Evolutionary conservation across 805 yeast genomes (phyloP).

Genomic region (Maudiozyma pseudohumilis): DNA sequence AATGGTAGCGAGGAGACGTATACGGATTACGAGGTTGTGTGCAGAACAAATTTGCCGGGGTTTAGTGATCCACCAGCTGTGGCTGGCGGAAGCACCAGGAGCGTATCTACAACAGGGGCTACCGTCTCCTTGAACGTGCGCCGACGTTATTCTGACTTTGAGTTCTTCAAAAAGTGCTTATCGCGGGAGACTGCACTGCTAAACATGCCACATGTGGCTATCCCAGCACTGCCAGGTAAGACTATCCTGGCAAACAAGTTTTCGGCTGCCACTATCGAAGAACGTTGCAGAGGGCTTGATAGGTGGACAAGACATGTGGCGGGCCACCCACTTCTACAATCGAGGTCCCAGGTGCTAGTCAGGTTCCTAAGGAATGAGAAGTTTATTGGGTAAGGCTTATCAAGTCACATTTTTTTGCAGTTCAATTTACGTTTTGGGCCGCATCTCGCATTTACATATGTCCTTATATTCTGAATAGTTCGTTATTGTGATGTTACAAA

Average conservation of each 20-base stretch:
- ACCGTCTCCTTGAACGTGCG: constrained; percentile 58
- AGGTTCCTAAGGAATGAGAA: constrained; percentile 80
- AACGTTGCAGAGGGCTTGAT: constrained; percentile 74
- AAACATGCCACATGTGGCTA: constrained; percentile 47
- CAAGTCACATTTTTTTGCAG: too few species aligned
- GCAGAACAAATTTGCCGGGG: constrained; percentile 86
- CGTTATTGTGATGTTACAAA: too few species aligned
- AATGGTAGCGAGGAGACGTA: constrained; percentile 34
- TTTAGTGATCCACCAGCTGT: constrained; percentile 51
- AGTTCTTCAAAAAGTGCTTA: constrained; percentile 59
- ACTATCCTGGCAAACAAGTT: constrained; percentile 61
- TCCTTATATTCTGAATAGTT: background rate
- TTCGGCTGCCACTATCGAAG: constrained; percentile 73
- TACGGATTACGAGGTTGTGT: constrained; percentile 86
- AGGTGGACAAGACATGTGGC: constrained; percentile 70
- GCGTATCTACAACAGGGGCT: too few species aligned
- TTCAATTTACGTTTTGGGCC: background rate
- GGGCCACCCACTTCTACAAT: constrained; percentile 88
- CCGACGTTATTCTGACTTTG: constrained; percentile 86
- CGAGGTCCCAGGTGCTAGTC: constrained; percentile 67
- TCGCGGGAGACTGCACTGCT: constrained; percentile 55
- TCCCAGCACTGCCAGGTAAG: constrained; percentile 90
- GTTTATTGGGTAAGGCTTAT: constrained; percentile 19
- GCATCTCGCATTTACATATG: background rate
- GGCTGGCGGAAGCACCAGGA: too few species aligned